phyloP scores from a whole-genome alignment of 2,329 filamentous ascomycete genomes.

The Mariannaea elegans region DNA sequence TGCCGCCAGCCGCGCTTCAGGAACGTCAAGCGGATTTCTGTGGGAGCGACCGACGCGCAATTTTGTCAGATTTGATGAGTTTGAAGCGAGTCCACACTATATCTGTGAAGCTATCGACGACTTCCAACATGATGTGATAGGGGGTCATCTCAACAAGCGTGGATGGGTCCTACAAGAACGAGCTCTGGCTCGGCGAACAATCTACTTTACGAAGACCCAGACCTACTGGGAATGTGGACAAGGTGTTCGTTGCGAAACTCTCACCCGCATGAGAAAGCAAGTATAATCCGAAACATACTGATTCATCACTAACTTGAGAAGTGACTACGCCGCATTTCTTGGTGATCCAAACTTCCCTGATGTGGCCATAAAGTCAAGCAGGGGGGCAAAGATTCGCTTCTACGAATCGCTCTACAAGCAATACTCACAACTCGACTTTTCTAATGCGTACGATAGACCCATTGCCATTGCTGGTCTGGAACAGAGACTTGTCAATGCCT shows the following conservation, averaged over 20 bases:
- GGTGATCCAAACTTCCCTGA: slow-evolving; percentile 33
- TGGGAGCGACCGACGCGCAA: slow-evolving; percentile 2
- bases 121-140: slow-evolving; percentile 24
- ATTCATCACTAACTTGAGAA: background rate
- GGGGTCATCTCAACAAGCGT: slow-evolving; percentile 9
- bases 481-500: slow-evolving; percentile 18
- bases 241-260: slow-evolving; percentile 26
- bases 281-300: background rate
- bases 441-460: slow-evolving; percentile 23
- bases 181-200: slow-evolving; percentile 27
- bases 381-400: slow-evolving; percentile 22
- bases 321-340: slow-evolving; percentile 24
- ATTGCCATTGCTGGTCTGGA: slow-evolving; percentile 32
- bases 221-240: slow-evolving; percentile 32
- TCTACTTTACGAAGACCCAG: slow-evolving; percentile 28
- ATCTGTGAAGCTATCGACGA: slow-evolving; percentile 26
- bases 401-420: slow-evolving; percentile 27
- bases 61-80: slow-evolving; percentile 8
- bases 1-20: slow-evolving; percentile 4
- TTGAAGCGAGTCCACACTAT: background rate
- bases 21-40: background rate
- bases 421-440: slow-evolving; percentile 27
- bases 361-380: background rate
- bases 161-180: slow-evolving; percentile 24
- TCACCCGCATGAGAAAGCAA: slow-evolving; percentile 27